phyloP scores from a whole-genome alignment of 306 rosid species.

The Elaeagnus macrophylla region DNA sequence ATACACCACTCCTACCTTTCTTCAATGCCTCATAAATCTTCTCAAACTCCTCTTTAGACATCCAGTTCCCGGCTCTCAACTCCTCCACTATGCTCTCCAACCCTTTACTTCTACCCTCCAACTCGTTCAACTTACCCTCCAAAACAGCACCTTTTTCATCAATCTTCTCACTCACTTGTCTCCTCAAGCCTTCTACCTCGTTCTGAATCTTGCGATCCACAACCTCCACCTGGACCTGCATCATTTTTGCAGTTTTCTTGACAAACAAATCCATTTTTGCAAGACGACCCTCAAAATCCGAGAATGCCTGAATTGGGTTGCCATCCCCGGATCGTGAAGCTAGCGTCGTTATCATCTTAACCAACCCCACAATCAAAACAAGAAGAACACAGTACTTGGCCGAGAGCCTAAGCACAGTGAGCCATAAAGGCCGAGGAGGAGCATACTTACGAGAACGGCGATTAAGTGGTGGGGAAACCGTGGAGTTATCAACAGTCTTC shows the following conservation, averaged over 20 bases:
- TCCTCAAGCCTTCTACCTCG: constrained; percentile 53
- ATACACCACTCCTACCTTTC: constrained; percentile 27
- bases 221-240: constrained; percentile 75
- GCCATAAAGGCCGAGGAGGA: constrained; percentile 59
- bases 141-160: constrained; percentile 39
- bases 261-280: constrained; percentile 56
- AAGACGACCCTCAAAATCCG: constrained; percentile 66
- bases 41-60: constrained; percentile 67
- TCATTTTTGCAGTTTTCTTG: constrained; percentile 55
- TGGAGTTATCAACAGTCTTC: constrained; percentile 35
- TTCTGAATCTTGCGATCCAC: constrained; percentile 64
- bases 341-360: constrained; percentile 44
- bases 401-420: constrained; percentile 43
- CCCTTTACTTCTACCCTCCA: constrained; percentile 42
- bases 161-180: constrained; percentile 43
- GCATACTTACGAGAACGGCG: constrained; percentile 40
- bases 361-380: constrained; percentile 40
- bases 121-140: constrained; percentile 37
- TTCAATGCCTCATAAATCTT: constrained; percentile 45
- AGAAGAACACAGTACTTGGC: constrained; percentile 48
- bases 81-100: constrained; percentile 52
- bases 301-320: constrained; percentile 26
- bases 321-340: constrained; percentile 33
- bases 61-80: constrained; percentile 49
- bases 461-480: constrained; percentile 15